phyloP scores from a whole-genome alignment of 371 early-diverging fungal species.

The Saksenaea vasiformis region DNA sequence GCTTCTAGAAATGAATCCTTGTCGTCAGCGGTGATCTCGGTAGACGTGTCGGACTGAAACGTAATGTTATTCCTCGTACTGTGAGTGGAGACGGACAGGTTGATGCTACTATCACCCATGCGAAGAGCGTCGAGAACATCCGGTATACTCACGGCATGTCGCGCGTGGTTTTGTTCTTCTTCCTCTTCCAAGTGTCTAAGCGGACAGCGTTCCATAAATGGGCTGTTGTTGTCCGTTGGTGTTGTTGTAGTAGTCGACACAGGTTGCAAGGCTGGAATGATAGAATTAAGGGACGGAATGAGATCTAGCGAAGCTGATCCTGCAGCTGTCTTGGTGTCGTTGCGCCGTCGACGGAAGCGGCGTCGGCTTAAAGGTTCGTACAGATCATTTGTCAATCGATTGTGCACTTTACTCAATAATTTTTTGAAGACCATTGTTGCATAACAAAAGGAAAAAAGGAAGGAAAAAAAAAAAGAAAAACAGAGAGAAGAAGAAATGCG shows the following conservation, averaged over 20 bases:
- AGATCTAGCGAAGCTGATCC: background rate
- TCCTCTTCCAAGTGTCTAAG: background rate
- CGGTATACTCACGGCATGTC: background rate
- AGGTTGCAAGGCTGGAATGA: background rate
- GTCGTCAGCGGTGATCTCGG: background rate
- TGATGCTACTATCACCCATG: background rate
- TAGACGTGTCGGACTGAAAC: background rate
- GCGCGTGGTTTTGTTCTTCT: background rate
- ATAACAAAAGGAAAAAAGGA: background rate
- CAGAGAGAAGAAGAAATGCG: background rate
- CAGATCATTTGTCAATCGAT: background rate
- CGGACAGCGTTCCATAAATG: background rate
- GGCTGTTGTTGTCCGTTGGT: too few relatives aligned
- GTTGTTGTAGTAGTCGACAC: background rate
- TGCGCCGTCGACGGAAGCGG: background rate
- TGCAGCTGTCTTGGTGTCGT: background rate
- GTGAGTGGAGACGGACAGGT: background rate
- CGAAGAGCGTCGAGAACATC: background rate
- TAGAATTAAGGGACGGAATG: conserved; percentile 1
- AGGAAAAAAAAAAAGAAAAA: background rate
- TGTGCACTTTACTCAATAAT: background rate
- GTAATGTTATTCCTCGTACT: background rate
- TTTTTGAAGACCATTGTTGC: background rate
- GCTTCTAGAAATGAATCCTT: conserved; percentile 1
- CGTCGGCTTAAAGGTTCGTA: background rate